Evolutionary conservation across 306 rosid species (phyloP).

Genomic region (Medicago lupulina): DNA sequence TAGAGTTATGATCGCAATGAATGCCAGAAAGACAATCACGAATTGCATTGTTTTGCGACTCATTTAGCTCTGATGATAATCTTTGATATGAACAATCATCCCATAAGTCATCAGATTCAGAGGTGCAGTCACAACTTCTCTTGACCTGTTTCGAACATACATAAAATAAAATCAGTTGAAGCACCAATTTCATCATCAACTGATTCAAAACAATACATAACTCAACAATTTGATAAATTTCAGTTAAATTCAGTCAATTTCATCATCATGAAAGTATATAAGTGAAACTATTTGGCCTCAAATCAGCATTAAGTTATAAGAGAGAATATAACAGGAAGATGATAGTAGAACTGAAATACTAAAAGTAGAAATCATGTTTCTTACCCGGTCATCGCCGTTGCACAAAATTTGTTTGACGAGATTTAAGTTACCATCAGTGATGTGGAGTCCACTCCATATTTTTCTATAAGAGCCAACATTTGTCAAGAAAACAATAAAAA

Average conservation of each 20-base stretch:
- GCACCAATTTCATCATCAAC: neutral
- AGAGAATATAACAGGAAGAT: too few species aligned
- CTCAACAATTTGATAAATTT: too few species aligned
- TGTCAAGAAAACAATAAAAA: conserved; percentile 52
- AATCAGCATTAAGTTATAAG: too few species aligned
- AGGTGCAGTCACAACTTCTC: conserved; percentile 20
- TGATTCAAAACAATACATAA: neutral
- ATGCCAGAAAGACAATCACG: conserved; percentile 49
- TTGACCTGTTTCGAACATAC: conserved; percentile 43
- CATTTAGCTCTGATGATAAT: conserved; percentile 46
- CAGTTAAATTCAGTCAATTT: too few species aligned
- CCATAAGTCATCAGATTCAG: neutral
- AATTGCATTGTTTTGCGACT: conserved; percentile 59
- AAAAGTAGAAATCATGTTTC: neutral
- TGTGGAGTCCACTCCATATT: conserved; percentile 60
- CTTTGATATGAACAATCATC: conserved; percentile 4
- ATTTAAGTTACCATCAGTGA: conserved; percentile 40
- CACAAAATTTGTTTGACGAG: conserved; percentile 47
- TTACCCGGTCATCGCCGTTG: conserved; percentile 47
- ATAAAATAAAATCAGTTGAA: neutral
- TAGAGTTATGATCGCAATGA: conserved; percentile 32
- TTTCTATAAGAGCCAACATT: conserved; percentile 52
- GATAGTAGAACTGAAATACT: too few species aligned
- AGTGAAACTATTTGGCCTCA: too few species aligned
- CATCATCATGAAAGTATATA: too few species aligned